Evolutionary conservation across 2,329 filamentous ascomycete species (phyloP), one percentile per base, ranked within the genome.

Genomic region (Paecilomyces sp.): DNA sequence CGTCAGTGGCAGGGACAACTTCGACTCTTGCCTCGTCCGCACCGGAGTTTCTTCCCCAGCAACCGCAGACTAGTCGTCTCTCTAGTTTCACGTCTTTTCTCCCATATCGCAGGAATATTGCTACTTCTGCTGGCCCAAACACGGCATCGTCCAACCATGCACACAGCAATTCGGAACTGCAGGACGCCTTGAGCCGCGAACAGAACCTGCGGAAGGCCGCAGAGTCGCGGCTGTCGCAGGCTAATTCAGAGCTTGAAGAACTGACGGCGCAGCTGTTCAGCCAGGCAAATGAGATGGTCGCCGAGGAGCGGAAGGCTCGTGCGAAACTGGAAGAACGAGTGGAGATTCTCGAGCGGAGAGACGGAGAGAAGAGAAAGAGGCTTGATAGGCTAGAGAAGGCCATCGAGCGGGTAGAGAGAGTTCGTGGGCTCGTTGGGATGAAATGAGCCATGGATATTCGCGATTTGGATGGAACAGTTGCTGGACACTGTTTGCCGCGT

Each of bases 231-330:
- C 74, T 84, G 2, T 77, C 79, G 36, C 79, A 81, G 56, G 79
- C 84, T 15, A 82, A 80, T 62, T 77, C 73, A 1, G 85, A 88
- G 70, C 77, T 88, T 31, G 85, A 87, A 64, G 85, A 88, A 58
- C 70, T 88, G 61, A 85, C 81, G 12, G 81, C 80, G 33, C 80
- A 81, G 59, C 70, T 88, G 8, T 88, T 88, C 69, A 82, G 82
- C 57, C 82, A 87, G 67, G 85, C 85, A 33, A 87, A 87, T 61
- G 85, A 87, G 71, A 87, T 88, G 85, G 85, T 88, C 8, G 84
- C 85, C 2, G 75, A 79, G 58, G 85, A 88, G 74, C 78, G 85
- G 28, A 83, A 80, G 68, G 83, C 83, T 47, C 76, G 84, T 58
- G 82, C 80, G 15, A 83, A 76, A 61, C 66, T 81, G 55, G 78